Percentiles rank a stretch among this genome's conserved stretches.
Evolutionary conservation across 805 yeast genomes (phyloP).

Genomic region (Starmerella cellae): DNA sequence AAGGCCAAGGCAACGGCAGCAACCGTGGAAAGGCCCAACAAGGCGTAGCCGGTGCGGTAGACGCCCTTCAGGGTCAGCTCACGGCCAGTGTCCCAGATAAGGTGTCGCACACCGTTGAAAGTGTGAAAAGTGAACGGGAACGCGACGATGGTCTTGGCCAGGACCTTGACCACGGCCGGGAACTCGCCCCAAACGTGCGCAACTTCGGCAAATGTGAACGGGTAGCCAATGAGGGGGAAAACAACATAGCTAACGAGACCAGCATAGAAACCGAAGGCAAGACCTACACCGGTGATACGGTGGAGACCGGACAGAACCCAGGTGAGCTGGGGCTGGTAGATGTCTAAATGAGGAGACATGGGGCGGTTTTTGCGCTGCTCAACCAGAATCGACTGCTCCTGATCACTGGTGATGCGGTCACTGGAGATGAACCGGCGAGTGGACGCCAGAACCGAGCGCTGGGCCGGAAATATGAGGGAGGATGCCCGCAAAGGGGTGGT

Average conservation of each 20-base stretch:
- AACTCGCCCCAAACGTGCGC: conserved; percentile 46
- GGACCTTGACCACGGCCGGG: conserved; percentile 49
- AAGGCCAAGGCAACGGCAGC: conserved; percentile 39
- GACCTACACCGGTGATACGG: conserved; percentile 74
- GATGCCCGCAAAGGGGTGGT: neutral
- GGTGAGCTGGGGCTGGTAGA: conserved; percentile 85
- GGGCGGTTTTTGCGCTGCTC: conserved; percentile 85
- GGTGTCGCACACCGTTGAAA: conserved; percentile 81
- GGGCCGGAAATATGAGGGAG: conserved; percentile 5
- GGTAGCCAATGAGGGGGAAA: conserved; percentile 47
- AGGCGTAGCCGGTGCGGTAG: conserved; percentile 80
- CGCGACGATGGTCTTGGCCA: conserved; percentile 56
- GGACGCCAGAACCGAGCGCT: neutral
- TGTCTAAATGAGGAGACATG: conserved; percentile 73
- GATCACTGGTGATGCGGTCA: conserved; percentile 42
- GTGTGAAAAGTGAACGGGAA: conserved; percentile 80
- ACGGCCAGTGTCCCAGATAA: conserved; percentile 81
- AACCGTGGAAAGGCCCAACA: conserved; percentile 47
- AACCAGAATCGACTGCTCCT: conserved; percentile 56
- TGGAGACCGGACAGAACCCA: conserved; percentile 69
- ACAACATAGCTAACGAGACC: conserved; percentile 65
- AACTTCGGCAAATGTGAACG: conserved; percentile 39
- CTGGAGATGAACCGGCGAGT: conserved; percentile 23
- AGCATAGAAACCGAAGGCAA: conserved; percentile 69
- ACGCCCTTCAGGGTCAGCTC: conserved; percentile 77